phyloP scores from a whole-genome alignment of 352 stramenopile genomes.

The Phytophthora pisi region DNA sequence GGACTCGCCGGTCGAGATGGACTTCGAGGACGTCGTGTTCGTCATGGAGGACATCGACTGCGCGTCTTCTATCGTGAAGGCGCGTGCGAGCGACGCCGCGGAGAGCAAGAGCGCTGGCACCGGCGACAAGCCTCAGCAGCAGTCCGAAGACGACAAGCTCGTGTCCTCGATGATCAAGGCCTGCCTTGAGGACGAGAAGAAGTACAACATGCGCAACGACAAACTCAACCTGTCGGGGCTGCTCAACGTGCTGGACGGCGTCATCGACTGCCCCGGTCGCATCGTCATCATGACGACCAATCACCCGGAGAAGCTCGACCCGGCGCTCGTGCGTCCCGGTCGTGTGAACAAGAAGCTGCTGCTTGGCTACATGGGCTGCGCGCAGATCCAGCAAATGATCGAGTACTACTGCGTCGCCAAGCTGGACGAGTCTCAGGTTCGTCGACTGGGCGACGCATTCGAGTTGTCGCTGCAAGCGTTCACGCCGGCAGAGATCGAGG shows the following conservation, averaged over 20 bases:
- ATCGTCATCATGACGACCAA: slow-evolving; percentile 95
- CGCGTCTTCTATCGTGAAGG: slow-evolving; percentile 68
- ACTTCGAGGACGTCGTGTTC: slow-evolving; percentile 86
- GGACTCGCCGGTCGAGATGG: slow-evolving; percentile 64
- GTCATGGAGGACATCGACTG: slow-evolving; percentile 91
- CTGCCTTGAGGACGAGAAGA: slow-evolving; percentile 35
- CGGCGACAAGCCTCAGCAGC: slow-evolving; percentile 5
- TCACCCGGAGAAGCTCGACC: slow-evolving; percentile 91
- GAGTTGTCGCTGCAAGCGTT: slow-evolving; percentile 29
- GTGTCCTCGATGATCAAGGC: slow-evolving; percentile 45
- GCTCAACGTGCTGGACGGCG: slow-evolving; percentile 90
- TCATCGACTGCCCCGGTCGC: slow-evolving; percentile 85
- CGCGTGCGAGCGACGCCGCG: slow-evolving; percentile 48
- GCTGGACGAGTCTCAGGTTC: slow-evolving; percentile 26
- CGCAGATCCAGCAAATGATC: slow-evolving; percentile 57
- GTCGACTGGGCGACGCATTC: slow-evolving; percentile 16
- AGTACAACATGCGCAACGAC: slow-evolving; percentile 26
- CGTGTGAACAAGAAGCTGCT: slow-evolving; percentile 88
- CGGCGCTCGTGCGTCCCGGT: slow-evolving; percentile 88
- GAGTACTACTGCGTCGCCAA: slow-evolving; percentile 62
- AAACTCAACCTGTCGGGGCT: slow-evolving; percentile 84
- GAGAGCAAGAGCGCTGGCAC: slow-evolving; percentile 31
- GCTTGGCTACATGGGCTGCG: slow-evolving; percentile 63
- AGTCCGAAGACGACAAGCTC: slow-evolving; percentile 37
- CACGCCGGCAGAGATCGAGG: slow-evolving; percentile 59